These are phyloP conservation scores for Bonnemaisonia californica DNA, from an alignment of 31 red algal genomes.

Conservation along the genomic window DNA sequence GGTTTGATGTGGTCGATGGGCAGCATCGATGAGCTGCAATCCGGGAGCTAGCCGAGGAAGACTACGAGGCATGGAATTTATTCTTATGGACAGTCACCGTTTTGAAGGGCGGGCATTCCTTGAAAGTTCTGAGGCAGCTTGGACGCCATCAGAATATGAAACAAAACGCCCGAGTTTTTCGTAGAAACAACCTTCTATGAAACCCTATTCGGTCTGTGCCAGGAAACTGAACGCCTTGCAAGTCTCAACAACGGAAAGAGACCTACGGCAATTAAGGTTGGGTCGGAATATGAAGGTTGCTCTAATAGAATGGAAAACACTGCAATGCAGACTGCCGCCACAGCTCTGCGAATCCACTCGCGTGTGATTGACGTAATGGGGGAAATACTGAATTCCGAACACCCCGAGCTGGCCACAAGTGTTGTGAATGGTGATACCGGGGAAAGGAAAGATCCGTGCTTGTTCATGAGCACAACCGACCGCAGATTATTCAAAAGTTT, in stretches of 20 bases:
- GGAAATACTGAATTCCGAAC: not conserved
- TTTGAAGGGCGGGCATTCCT: not conserved
- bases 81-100: not conserved
- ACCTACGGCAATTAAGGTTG: not conserved
- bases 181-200: slow-evolving; percentile 13
- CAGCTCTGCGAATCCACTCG: not conserved
- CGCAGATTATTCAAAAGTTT: not conserved
- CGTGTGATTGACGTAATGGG: not conserved
- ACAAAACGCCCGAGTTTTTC: not conserved
- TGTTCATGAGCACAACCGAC: not conserved
- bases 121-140: not conserved
- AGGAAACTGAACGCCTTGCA: not conserved
- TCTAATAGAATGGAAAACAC: not conserved
- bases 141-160: not conserved
- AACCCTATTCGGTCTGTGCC: not conserved
- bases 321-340: not conserved
- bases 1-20: not conserved
- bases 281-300: not conserved
- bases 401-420: not conserved
- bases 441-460: no score
- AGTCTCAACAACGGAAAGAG: not conserved
- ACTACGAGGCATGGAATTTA: not conserved
- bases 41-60: not conserved
- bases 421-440: not conserved
- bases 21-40: not conserved